Base-by-base conservation (phyloP, 306 rosid genomes). In the Hippophae rhamnoides region DNA sequence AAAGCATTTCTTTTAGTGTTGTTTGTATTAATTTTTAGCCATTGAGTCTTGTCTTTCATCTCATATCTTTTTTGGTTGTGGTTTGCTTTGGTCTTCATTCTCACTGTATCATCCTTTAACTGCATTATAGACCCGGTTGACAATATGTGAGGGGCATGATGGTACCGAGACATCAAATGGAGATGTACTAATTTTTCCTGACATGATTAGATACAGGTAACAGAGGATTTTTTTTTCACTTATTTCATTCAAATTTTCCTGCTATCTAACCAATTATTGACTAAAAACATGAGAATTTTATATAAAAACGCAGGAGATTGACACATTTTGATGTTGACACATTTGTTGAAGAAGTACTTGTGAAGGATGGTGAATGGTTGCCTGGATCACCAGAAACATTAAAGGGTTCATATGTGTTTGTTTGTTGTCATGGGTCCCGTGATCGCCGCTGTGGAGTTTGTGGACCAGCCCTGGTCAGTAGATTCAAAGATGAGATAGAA, bases 401-500 rank as follows among this genome's bases (percentile, higher is more conserved):
- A 65, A 90, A 62, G 69, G 92, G 83, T 74, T 79, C 89, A 0
- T 83, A 78, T 72, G 58, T 90, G 58, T 90, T 90, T 52, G 96
- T 87, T 51, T 90, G 98, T 77, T 83, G 87, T 43, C 98, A 90
- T 71, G 92, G 89, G 12, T 87, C 95, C 53, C 77, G 89, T 41
- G 98, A 90, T 80, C 95, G 96, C 13, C 90, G 96, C 56, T 87
- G 98, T 57, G 98, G 98, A 41, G 86, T 85, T 57, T 90, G 98
- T 70, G 96, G 98, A 41, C 98, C 98, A 41, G 90, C 78, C 52
- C 73, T 90, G 74, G 69, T 90, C 69, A 71, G 62, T 71, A 80
- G 82, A 73, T 90, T 90, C 75, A 79, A 78, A 69, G 96, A 85
- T 41, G 98, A 85, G 74, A 78, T 85, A 66, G 90, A 85, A 53